phyloP scores from a whole-genome alignment of 352 stramenopile genomes.

The Halophytophthora polymorphica region DNA sequence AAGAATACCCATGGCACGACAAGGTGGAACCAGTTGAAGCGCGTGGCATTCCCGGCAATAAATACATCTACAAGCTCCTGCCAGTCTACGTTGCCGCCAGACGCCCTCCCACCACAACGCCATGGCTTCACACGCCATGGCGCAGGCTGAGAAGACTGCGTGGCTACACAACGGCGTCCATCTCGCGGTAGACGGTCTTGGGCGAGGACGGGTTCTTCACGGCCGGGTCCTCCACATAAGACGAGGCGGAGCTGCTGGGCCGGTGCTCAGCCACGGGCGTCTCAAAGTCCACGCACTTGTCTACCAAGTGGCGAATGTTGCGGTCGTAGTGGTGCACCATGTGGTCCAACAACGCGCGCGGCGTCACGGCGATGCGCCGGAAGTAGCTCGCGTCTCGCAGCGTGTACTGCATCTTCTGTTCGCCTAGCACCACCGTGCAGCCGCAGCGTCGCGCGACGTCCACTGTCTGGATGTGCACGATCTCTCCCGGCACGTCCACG shows the following conservation, averaged over 20 bases:
- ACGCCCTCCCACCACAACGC: not conserved
- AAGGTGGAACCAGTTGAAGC: too few species aligned
- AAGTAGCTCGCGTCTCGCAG: conserved; percentile 66
- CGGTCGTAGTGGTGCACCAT: conserved; percentile 85
- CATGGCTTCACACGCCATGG: too few species aligned
- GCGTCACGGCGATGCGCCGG: conserved; percentile 62
- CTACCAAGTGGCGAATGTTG: conserved; percentile 55
- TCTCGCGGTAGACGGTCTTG: conserved; percentile 28
- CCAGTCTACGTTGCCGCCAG: not conserved
- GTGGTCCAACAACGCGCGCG: conserved; percentile 62
- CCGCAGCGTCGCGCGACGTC: conserved; percentile 52
- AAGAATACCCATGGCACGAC: too few species aligned
- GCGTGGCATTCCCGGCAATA: too few species aligned
- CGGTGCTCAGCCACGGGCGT: conserved; percentile 26
- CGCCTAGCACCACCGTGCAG: conserved; percentile 61
- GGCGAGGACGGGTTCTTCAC: conserved; percentile 16
- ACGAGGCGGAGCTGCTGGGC: conserved; percentile 16
- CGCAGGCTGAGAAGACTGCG: too few species aligned
- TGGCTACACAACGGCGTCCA: conserved; percentile 35
- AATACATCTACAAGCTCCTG: not conserved
- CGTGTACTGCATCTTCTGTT: conserved; percentile 72
- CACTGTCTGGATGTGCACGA: conserved; percentile 66
- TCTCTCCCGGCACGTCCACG: conserved; percentile 66
- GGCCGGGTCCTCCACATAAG: conserved; percentile 27
- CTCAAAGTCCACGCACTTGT: conserved; percentile 55